Conservation (phyloP, 2,329 filamentous ascomycete species). For the Penicillium sp. region DNA sequence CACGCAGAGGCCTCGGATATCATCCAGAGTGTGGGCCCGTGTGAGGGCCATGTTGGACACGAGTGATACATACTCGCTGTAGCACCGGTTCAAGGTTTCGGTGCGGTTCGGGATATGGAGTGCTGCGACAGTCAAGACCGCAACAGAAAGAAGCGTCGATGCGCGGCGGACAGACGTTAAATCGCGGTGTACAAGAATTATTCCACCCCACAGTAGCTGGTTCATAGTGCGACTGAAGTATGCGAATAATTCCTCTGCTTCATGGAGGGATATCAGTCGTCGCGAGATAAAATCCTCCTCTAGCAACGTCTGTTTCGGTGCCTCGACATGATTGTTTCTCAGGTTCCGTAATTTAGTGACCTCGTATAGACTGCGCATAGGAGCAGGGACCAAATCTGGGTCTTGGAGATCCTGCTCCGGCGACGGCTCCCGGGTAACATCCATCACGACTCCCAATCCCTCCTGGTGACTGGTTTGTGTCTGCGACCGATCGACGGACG, state of each 20-base stretch:
- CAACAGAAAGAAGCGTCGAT: slow-evolving; percentile 56
- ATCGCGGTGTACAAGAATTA: slow-evolving; percentile 52
- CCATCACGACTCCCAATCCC: slow-evolving; percentile 35
- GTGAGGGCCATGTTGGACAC: slow-evolving; percentile 60
- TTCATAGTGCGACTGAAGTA: slow-evolving; percentile 55
- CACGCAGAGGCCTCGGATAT: slow-evolving; percentile 60
- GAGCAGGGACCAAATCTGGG: slow-evolving; percentile 48
- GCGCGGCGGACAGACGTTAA: slow-evolving; percentile 55
- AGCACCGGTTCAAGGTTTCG: slow-evolving; percentile 55
- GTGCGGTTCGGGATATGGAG: slow-evolving; percentile 58
- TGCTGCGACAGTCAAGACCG: slow-evolving; percentile 58
- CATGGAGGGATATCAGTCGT: slow-evolving; percentile 48
- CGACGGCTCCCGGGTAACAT: slow-evolving; percentile 49
- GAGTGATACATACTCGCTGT: slow-evolving; percentile 57
- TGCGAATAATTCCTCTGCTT: slow-evolving; percentile 54
- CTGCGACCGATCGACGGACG: slow-evolving; percentile 30
- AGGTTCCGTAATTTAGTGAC: slow-evolving; percentile 52
- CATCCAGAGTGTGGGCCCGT: slow-evolving; percentile 57
- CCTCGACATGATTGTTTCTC: slow-evolving; percentile 39
- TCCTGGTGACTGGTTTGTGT: slow-evolving; percentile 29
- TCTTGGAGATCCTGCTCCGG: slow-evolving; percentile 45
- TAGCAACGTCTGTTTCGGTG: slow-evolving; percentile 39
- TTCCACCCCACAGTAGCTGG: slow-evolving; percentile 54
- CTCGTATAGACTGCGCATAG: slow-evolving; percentile 57
- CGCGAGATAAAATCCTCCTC: slow-evolving; percentile 53